Base-by-base conservation (phyloP, 148 eudicot genomes). In the Rhododendron ovatum region DNA sequence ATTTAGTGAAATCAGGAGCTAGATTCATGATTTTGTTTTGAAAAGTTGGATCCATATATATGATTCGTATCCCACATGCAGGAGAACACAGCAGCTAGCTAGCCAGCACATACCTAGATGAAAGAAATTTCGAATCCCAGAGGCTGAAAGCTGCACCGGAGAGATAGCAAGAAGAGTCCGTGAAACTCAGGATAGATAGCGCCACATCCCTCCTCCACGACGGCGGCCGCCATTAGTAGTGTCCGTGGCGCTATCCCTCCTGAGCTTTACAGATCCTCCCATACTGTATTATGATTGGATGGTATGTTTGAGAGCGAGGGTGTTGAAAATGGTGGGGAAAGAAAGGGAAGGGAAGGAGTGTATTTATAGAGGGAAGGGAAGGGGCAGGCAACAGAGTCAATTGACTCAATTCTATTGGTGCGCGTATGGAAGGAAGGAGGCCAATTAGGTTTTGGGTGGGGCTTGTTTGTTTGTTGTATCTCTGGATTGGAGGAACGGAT, bases 171-270 rank as follows among this genome's bases (percentile, higher is more conserved):
- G 87, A 84, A 86, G 80, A 86, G 79, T 8, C 91, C 88, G 48
- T 86, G 79, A 91, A 91, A 88, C 90, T 87, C 92, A 91, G 90
- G 92, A 91, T 87, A 84, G 92, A 91, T 88, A 91, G 92, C 92
- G 90, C 91, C 79, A 75, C 47, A 47, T 37, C 79, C 33, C n/a
- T 33, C 37, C 75, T 3, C 75, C 33, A 1, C 41, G 6, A 3
- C 41, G 18, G 18, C 20, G 41, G 5, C 77, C 39, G 14, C 18
- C 45, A 13, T 17, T 5, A 33, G 7, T 18, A 35, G 14, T 22
- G 65, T 83, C 78, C 39, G 48, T 87, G 95, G 96, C 90, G 96
- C 98, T 95, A 95, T 95, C 98, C 98, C 95, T 95, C 98, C 98
- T 95, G 98, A 94, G 98, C 95, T 95, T 94, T 83, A 95, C 90